Conservation (phyloP, 2,329 filamentous ascomycete genomes). For the Epichloe aotearoae region DNA sequence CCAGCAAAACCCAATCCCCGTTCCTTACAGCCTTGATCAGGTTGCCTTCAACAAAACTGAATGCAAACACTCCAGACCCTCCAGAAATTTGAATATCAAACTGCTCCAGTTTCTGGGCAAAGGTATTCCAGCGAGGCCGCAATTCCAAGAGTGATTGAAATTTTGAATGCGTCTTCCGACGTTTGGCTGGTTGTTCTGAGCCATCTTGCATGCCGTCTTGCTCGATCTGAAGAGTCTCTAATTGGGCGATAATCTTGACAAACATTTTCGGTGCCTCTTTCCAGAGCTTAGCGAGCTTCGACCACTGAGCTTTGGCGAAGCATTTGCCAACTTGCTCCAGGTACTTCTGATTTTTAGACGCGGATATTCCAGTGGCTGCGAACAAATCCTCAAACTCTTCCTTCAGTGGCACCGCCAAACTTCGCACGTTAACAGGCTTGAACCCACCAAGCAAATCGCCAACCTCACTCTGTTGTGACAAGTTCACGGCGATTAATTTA, state of each 20-base stretch:
- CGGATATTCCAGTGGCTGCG: slow-evolving; percentile 68
- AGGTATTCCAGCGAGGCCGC: slow-evolving; percentile 63
- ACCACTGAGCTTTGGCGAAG: slow-evolving; percentile 74
- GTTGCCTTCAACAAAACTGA: slow-evolving; percentile 92
- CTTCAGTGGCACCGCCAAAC: slow-evolving; percentile 74
- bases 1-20: slow-evolving; percentile 90
- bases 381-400: slow-evolving; percentile 92
- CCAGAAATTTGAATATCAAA: slow-evolving; percentile 70
- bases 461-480: slow-evolving; percentile 95
- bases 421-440: slow-evolving; percentile 87
- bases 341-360: slow-evolving; percentile 78
- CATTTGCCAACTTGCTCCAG: slow-evolving; percentile 68
- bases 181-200: slow-evolving; percentile 52
- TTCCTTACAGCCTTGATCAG: slow-evolving; percentile 93
- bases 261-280: slow-evolving; percentile 83
- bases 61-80: slow-evolving; percentile 67
- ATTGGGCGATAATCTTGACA: slow-evolving; percentile 48
- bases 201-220: slow-evolving; percentile 21
- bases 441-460: slow-evolving; percentile 93
- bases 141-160: slow-evolving; percentile 47
- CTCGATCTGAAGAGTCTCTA: slow-evolving; percentile 32
- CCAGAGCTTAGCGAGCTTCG: slow-evolving; percentile 74
- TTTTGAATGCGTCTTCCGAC: slow-evolving; percentile 51
- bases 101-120: slow-evolving; percentile 59
- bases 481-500: slow-evolving; percentile 81